Evolutionary conservation across 768 basidiomycete species (phyloP), one percentile per base, ranked within the genome.

Genomic region (Suillus hirtellus): DNA sequence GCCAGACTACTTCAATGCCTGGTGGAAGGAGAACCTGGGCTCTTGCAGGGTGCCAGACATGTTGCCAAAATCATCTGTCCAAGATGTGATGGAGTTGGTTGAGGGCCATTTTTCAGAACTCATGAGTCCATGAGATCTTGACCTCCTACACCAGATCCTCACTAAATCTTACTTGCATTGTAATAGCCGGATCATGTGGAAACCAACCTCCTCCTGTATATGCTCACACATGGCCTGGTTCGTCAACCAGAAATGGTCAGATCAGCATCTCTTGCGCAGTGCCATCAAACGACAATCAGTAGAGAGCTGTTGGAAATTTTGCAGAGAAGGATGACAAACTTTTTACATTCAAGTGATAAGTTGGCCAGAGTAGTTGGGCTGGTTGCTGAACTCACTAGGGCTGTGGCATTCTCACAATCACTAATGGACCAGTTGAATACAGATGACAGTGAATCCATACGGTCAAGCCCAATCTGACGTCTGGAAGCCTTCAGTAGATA

Each of bases 1-100:
- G 27, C 17, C 46, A 21, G 46, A 52, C 27, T 52, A 31, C 50
- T 52, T 52, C 8, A 52, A 52, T 52, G 50, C 14, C 50, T 52
- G 50, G 50, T 52, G 50, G 12, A 9, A 46, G 44, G n/a, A 46
- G 6, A n/a, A 46, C 10, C 44, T 46, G 8, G n/a, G 3, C 19
- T 10, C 44, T 11, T 46, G 19, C 10, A 46, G 44, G 27, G 50
- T 52, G 15, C 17, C 17, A 10, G 50, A 52, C 12, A 52, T 52
- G 27, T 52, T 52, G 50, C 50, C 50, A 15, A 52, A 52, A 8
- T 52, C 15, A 52, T 52, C 50, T 9, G 21, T 52, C 31, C 31
- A 52, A 52, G 31, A 52, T 31, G 50, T 52, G 15, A 52, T 52
- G 50, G 50, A 52, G 11, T 52, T 52, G 50, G 50, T 52, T 34